Evolutionary conservation across 345 rosid genomes (phyloP).

Genomic region (Chamaenerion angustifolium): DNA sequence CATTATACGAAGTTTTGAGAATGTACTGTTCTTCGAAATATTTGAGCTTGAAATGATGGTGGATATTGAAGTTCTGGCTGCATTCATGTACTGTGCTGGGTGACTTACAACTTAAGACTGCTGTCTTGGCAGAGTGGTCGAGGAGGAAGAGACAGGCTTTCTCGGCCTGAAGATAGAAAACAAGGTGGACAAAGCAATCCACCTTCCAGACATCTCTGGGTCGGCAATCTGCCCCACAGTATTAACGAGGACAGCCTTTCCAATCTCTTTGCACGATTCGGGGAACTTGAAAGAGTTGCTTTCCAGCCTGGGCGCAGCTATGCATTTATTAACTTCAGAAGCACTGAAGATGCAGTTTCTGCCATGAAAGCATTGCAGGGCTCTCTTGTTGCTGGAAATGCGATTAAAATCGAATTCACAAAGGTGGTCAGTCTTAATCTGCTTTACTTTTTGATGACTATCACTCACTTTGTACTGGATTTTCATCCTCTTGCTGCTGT

Average conservation of each 20-base stretch:
- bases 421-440: conserved; percentile 87
- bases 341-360: conserved; percentile 59
- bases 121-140: conserved; percentile 16
- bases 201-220: conserved; percentile 89
- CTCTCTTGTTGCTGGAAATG: conserved; percentile 55
- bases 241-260: conserved; percentile 41
- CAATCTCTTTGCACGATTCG: conserved; percentile 37
- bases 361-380: conserved; percentile 71
- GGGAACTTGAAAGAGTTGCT: conserved; percentile 72
- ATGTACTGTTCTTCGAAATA: no score
- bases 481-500: no score
- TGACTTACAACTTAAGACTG: conserved; percentile 1
- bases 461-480: no score
- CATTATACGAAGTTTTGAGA: no score
- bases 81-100: neutral
- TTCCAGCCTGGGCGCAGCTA: conserved; percentile 79
- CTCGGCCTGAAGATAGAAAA: conserved; percentile 17
- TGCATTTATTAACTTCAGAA: conserved; percentile 53
- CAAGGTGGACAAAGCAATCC: conserved; percentile 25
- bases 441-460: conserved; percentile 8
- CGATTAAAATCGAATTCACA: conserved; percentile 87
- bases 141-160: conserved; percentile 33
- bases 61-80: neutral
- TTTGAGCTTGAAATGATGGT: no score
- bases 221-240: conserved; percentile 69